Evolutionary conservation across 2,329 filamentous ascomycete genomes (phyloP).

Genomic region (Phialemoniopsis sp.): DNA sequence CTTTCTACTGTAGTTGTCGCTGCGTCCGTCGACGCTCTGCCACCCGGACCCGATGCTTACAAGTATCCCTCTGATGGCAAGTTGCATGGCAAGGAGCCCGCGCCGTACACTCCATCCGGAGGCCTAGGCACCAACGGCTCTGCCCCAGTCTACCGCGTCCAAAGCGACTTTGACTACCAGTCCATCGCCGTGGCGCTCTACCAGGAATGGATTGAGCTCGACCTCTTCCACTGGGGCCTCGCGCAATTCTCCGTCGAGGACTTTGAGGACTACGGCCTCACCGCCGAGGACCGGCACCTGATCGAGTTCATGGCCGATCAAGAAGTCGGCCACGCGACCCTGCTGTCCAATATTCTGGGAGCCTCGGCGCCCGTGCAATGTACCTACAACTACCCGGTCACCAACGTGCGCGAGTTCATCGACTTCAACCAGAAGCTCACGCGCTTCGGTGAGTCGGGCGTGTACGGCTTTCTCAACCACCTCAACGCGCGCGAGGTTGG

Average conservation of each 20-base stretch:
- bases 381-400: slow-evolving; percentile 77
- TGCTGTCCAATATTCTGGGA: slow-evolving; percentile 75
- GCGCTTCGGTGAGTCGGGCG: slow-evolving; percentile 72
- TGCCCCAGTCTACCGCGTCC: slow-evolving; percentile 68
- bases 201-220: slow-evolving; percentile 81
- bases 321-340: slow-evolving; percentile 72
- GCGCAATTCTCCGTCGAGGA: slow-evolving; percentile 64
- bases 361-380: slow-evolving; percentile 66
- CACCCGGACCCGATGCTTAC: slow-evolving; percentile 57
- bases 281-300: slow-evolving; percentile 63
- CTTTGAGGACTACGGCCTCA: slow-evolving; percentile 65
- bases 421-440: slow-evolving; percentile 88
- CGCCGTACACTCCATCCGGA: slow-evolving; percentile 68
- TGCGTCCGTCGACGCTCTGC: slow-evolving; percentile 51
- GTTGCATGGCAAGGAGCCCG: slow-evolving; percentile 63
- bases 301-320: slow-evolving; percentile 76
- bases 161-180: slow-evolving; percentile 81
- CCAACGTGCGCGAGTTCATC: slow-evolving; percentile 70
- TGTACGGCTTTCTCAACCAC: slow-evolving; percentile 77
- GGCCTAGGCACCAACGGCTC: slow-evolving; percentile 77
- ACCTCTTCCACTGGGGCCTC: slow-evolving; percentile 75
- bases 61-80: slow-evolving; percentile 69
- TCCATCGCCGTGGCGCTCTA: slow-evolving; percentile 72
- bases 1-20: slow-evolving; percentile 54
- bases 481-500: slow-evolving; percentile 72